phyloP scores from a whole-genome alignment of 352 stramenopile genomes.

The Pythium myriotylum region DNA sequence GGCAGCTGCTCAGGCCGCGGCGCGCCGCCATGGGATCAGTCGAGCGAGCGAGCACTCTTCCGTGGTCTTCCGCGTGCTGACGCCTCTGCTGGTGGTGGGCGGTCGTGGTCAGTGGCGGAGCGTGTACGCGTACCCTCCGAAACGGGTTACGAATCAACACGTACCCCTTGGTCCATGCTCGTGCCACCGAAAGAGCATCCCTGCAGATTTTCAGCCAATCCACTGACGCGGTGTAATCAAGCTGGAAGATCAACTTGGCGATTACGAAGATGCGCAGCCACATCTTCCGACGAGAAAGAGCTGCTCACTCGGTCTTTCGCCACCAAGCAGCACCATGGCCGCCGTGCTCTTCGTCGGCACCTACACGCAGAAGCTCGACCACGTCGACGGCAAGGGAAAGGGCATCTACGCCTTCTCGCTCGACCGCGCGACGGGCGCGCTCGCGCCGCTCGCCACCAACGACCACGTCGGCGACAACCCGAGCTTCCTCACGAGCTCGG shows the following conservation, averaged over 20 bases:
- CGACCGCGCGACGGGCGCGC: conserved; percentile 45
- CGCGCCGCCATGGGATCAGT: conserved; percentile 19
- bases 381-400: conserved; percentile 78
- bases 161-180: not conserved
- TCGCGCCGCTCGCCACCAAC: conserved; percentile 50
- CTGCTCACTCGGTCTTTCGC: conserved; percentile 21
- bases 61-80: conserved; percentile 1
- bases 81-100: conserved; percentile 15
- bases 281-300: not conserved
- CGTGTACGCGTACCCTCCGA: conserved; percentile 1
- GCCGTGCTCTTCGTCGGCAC: conserved; percentile 76
- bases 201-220: not conserved
- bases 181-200: not conserved
- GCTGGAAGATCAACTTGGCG: not conserved
- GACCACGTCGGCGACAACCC: conserved; percentile 68
- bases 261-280: not conserved
- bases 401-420: conserved; percentile 74
- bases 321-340: conserved; percentile 21
- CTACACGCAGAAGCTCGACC: conserved; percentile 80
- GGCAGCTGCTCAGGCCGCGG: conserved; percentile 58
- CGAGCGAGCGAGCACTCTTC: not conserved
- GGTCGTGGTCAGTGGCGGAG: conserved; percentile 6
- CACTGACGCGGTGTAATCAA: not conserved
- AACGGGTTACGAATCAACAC: not conserved
- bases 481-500: conserved; percentile 56